Conservation (phyloP, 2,329 filamentous ascomycete genomes). For the Fusarium sp. region DNA sequence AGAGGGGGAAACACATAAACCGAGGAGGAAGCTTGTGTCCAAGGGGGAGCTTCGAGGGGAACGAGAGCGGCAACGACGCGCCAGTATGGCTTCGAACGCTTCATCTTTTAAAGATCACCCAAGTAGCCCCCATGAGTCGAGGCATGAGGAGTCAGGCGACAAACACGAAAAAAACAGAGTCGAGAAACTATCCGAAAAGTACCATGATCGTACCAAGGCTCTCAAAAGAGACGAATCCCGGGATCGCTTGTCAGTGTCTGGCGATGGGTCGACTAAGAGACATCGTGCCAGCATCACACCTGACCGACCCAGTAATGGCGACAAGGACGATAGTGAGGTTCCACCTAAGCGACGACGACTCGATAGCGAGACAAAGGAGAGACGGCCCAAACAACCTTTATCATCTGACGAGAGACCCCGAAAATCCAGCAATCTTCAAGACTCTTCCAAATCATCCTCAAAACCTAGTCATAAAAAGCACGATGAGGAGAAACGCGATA, state of each 20-base stretch:
- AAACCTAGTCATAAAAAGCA: constrained; percentile 50
- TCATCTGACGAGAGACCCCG: constrained; percentile 57
- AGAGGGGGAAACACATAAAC: constrained; percentile 65
- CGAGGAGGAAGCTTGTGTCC: constrained; percentile 69
- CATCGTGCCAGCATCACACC: constrained; percentile 68
- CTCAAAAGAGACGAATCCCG: constrained; percentile 68
- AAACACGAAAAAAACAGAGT: constrained; percentile 53
- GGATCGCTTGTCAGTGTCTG: constrained; percentile 59
- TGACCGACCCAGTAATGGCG: constrained; percentile 58
- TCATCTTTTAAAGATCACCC: constrained; percentile 61
- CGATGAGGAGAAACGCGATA: constrained; percentile 52
- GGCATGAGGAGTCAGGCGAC: constrained; percentile 54
- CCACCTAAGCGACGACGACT: constrained; percentile 65
- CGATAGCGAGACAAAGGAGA: constrained; percentile 62
- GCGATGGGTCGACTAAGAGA: constrained; percentile 64
- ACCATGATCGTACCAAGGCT: constrained; percentile 67
- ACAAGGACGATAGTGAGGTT: constrained; percentile 61
- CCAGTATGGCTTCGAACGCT: constrained; percentile 64
- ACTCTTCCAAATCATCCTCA: constrained; percentile 47
- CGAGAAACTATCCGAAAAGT: constrained; percentile 58
- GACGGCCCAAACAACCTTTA: constrained; percentile 52
- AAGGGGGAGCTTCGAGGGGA: constrained; percentile 69
- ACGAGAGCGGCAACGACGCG: constrained; percentile 64
- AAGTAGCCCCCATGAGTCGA: constrained; percentile 60
- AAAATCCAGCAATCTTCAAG: constrained; percentile 54